These are phyloP conservation scores for Scutellaria baicalensis DNA, from an alignment of 257 asterid genomes.

Conservation along the genomic window DNA sequence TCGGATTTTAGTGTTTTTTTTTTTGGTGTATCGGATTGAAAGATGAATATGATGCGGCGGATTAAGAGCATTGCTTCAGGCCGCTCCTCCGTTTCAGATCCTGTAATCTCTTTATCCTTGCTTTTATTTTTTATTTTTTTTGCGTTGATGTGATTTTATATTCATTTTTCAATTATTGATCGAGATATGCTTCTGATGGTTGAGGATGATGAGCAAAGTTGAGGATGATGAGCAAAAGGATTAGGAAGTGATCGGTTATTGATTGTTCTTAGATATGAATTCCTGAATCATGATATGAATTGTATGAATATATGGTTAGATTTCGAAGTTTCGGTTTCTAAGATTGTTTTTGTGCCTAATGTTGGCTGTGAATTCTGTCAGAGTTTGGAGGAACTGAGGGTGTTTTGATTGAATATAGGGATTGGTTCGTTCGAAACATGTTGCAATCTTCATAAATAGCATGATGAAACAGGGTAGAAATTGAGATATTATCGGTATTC, in stretches of 20 bases:
- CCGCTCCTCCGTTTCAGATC: conserved; percentile 85
- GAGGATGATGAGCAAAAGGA: background rate
- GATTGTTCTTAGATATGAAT: background rate
- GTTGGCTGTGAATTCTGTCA: conserved; percentile 6
- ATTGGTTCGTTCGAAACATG: background rate
- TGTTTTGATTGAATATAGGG: background rate
- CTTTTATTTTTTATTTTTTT: background rate
- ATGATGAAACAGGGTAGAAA: background rate
- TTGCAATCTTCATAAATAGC: background rate
- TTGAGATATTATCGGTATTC: background rate
- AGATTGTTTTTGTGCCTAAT: background rate
- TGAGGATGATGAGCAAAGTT: too few species aligned
- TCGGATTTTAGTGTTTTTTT: background rate
- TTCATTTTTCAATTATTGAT: background rate
- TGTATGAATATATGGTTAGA: background rate
- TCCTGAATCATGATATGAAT: background rate
- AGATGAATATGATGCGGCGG: conserved; percentile 87
- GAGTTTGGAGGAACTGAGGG: background rate
- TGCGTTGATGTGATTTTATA: background rate
- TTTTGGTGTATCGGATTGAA: background rate
- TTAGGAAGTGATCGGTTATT: background rate
- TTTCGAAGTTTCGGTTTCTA: background rate
- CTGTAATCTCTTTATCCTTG: conserved; percentile 44
- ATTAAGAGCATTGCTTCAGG: conserved; percentile 92
- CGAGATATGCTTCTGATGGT: background rate